phyloP scores from a whole-genome alignment of 1,284 basidiomycete genomes.

The Sporisorium exsertum region DNA sequence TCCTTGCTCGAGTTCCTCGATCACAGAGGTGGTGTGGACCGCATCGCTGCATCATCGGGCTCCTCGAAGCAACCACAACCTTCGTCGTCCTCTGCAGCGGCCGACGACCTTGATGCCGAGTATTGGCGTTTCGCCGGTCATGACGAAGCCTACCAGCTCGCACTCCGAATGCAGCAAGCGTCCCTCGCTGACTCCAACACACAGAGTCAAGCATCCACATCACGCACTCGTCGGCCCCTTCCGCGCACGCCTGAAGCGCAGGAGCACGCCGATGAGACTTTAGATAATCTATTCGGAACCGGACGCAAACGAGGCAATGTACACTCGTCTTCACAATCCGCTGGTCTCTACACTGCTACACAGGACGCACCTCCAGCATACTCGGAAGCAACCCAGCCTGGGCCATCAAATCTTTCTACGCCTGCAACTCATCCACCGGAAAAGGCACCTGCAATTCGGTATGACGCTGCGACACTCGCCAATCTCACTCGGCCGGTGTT shows the following conservation, averaged over 20 bases:
- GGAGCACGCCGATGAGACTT: background rate
- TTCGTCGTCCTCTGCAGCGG: background rate
- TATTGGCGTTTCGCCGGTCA: conserved; percentile 48
- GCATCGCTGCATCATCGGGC: conserved; percentile 4
- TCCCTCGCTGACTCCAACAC: conserved; percentile 5
- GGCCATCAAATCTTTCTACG: conserved; percentile 6
- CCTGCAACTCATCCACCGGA: conserved; percentile 3
- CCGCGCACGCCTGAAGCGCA: conserved; percentile 21
- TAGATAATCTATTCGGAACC: background rate
- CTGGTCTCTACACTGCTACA: background rate
- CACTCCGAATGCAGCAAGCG: conserved; percentile 36
- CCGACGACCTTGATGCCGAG: conserved; percentile 30
- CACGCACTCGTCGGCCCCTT: conserved; percentile 20
- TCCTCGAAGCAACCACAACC: background rate
- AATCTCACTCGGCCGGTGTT: conserved; percentile 21
- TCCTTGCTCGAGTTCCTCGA: conserved; percentile 41
- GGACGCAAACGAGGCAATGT: conserved; percentile 3
- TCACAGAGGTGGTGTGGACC: background rate
- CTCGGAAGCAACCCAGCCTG: conserved; percentile 11
- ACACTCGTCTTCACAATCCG: conserved; percentile 1
- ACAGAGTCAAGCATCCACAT: background rate
- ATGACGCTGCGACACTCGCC: conserved; percentile 11
- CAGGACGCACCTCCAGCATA: conserved; percentile 34
- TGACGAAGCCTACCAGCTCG: conserved; percentile 44
- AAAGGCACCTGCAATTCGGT: conserved; percentile 4